phyloP scores from a whole-genome alignment of 768 basidiomycete species.

The Chalciporus chontae region DNA sequence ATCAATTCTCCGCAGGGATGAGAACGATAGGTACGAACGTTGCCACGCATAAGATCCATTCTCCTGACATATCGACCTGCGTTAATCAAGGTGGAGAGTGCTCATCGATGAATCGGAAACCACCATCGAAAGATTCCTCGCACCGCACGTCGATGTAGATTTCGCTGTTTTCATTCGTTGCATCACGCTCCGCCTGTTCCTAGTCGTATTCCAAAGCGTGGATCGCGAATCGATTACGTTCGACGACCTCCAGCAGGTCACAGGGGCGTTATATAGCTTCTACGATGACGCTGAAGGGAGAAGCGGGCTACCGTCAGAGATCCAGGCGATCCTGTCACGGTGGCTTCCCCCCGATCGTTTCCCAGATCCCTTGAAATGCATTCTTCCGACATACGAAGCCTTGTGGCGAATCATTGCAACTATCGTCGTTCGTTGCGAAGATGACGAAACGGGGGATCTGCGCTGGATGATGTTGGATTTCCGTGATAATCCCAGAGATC shows the following conservation, averaged over 20 bases:
- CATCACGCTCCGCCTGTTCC: conserved; percentile 40
- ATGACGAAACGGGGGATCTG: conserved; percentile 17
- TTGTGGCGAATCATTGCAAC: conserved; percentile 60
- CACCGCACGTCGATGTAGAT: conserved; percentile 11
- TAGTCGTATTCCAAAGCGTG: conserved; percentile 40
- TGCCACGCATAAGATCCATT: background rate
- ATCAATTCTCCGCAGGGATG: background rate
- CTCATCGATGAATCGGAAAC: conserved; percentile 12
- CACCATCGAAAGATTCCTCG: conserved; percentile 11
- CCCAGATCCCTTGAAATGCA: conserved; percentile 40
- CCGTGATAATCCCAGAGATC: conserved; percentile 29
- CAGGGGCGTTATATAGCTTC: conserved; percentile 40
- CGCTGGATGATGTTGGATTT: conserved; percentile 36
- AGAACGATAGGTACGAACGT: conserved; percentile 14
- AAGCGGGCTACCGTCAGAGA: conserved; percentile 28
- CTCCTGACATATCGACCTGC: conserved; percentile 3
- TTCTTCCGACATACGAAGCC: conserved; percentile 60
- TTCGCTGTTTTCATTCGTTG: conserved; percentile 44
- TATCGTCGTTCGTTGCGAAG: conserved; percentile 33
- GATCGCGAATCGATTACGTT: conserved; percentile 21
- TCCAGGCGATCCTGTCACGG: conserved; percentile 35
- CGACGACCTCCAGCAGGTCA: conserved; percentile 35
- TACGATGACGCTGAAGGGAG: conserved; percentile 33
- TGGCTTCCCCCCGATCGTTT: conserved; percentile 36
- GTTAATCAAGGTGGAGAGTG: conserved; percentile 12